phyloP scores from a whole-genome alignment of 2,329 filamentous ascomycete species.

The Aspergillus fructus region DNA sequence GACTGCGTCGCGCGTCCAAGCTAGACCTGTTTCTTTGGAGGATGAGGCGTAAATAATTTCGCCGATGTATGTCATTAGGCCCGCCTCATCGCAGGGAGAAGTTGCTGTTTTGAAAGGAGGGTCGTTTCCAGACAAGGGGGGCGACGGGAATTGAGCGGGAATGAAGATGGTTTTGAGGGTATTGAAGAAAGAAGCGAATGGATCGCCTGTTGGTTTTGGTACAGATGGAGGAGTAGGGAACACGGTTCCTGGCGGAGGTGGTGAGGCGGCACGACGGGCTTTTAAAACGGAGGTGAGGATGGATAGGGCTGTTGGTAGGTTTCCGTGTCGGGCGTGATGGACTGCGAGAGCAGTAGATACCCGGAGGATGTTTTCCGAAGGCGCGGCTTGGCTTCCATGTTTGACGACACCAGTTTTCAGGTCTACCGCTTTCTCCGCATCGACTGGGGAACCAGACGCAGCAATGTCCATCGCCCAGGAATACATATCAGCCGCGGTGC shows the following conservation, averaged over 20 bases:
- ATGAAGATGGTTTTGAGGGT: conserved; percentile 47
- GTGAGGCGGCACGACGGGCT: conserved; percentile 63
- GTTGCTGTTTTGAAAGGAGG: conserved; percentile 63
- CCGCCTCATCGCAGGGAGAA: conserved; percentile 80
- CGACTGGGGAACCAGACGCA: conserved; percentile 51
- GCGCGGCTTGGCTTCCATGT: conserved; percentile 51
- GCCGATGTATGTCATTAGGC: conserved; percentile 83
- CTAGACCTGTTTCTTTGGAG: conserved; percentile 68
- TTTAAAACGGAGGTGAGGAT: conserved; percentile 83
- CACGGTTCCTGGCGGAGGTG: conserved; percentile 32
- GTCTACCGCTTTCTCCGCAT: conserved; percentile 56
- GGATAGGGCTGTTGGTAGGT: conserved; percentile 70
- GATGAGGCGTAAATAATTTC: conserved; percentile 81
- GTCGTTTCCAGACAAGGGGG: conserved; percentile 68
- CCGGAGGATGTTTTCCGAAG: conserved; percentile 72
- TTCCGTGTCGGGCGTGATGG: conserved; percentile 69
- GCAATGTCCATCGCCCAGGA: conserved; percentile 75
- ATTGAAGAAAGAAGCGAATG: conserved; percentile 36
- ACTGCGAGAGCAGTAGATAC: conserved; percentile 75
- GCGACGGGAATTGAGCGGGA: conserved; percentile 65
- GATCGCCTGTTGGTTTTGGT: conserved; percentile 22
- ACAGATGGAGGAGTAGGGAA: conserved; percentile 25
- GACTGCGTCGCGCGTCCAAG: conserved; percentile 88
- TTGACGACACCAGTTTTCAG: conserved; percentile 63
- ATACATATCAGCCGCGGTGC: conserved; percentile 70